Conservation (phyloP, 2,329 filamentous ascomycete genomes). For the Colletotrichum lentis region DNA sequence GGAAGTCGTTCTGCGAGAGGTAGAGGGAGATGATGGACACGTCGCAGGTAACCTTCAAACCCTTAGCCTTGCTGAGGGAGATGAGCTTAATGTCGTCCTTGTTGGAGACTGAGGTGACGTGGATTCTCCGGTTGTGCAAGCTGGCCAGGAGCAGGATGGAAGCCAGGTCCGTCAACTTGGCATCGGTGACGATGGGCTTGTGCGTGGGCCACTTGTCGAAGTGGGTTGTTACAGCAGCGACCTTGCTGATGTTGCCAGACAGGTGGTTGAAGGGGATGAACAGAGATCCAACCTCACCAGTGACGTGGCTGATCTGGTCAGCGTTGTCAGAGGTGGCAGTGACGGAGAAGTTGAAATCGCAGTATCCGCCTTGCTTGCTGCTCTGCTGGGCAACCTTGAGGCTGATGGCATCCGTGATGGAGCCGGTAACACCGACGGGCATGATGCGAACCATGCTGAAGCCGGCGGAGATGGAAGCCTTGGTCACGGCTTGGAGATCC, state of each 20-base stretch:
- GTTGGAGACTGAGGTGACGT: slow-evolving; percentile 82
- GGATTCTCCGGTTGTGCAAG: slow-evolving; percentile 79
- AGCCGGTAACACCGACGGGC: slow-evolving; percentile 76
- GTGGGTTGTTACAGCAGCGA: slow-evolving; percentile 79
- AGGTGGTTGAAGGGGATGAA: slow-evolving; percentile 86
- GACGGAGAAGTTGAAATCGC: slow-evolving; percentile 83
- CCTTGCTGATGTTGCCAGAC: slow-evolving; percentile 84
- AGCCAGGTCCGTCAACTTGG: slow-evolving; percentile 81
- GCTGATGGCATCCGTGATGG: slow-evolving; percentile 76
- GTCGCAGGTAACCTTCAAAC: slow-evolving; percentile 83
- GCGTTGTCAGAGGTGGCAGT: slow-evolving; percentile 77
- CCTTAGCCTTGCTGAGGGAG: slow-evolving; percentile 80
- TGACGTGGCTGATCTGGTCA: slow-evolving; percentile 76
- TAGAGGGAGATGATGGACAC: slow-evolving; percentile 83
- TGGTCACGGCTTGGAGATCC: slow-evolving; percentile 75
- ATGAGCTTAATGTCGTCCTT: slow-evolving; percentile 82
- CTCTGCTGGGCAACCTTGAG: slow-evolving; percentile 77
- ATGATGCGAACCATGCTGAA: slow-evolving; percentile 85
- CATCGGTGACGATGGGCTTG: slow-evolving; percentile 84
- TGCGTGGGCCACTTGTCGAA: slow-evolving; percentile 79
- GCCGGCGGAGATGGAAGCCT: slow-evolving; percentile 76
- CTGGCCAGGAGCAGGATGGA: slow-evolving; percentile 80
- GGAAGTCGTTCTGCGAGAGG: slow-evolving; percentile 75
- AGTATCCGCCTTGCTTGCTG: slow-evolving; percentile 71
- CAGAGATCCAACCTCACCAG: slow-evolving; percentile 77